Conservation (phyloP, 805 yeast species). For the Pichia heedii region DNA sequence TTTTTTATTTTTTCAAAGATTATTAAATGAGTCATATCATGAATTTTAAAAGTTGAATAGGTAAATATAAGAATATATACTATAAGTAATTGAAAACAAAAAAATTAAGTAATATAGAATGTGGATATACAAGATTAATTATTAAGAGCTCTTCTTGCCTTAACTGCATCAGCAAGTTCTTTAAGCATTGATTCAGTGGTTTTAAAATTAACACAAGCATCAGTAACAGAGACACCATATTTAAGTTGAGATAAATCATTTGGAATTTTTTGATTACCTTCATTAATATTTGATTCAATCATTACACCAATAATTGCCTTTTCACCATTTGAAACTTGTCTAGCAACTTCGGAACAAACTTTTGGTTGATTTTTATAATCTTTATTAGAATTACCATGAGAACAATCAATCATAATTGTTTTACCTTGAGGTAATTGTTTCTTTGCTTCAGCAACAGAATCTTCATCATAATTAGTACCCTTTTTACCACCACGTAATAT, state of each 20-base stretch:
- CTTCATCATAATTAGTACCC: constrained; percentile 87
- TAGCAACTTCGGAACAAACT: constrained; percentile 76
- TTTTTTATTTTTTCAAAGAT: no score
- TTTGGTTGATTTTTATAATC: constrained; percentile 92
- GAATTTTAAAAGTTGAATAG: no score
- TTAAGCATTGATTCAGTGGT: constrained; percentile 74
- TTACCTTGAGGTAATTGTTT: constrained; percentile 39
- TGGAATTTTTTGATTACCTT: constrained; percentile 84
- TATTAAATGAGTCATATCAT: no score
- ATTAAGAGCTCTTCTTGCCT: constrained; percentile 53
- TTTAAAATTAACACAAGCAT: constrained; percentile 92
- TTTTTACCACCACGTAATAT: constrained; percentile 93
- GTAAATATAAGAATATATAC: no score
- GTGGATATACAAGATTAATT: neutral
- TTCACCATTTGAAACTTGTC: constrained; percentile 78
- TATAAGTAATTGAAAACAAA: no score
- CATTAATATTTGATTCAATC: constrained; percentile 90
- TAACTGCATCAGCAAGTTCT: constrained; percentile 75
- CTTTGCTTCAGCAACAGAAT: constrained; percentile 69
- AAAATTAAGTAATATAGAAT: neutral
- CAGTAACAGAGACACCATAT: constrained; percentile 95
- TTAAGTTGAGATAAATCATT: constrained; percentile 50
- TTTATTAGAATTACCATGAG: constrained; percentile 94
- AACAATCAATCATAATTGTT: constrained; percentile 89
- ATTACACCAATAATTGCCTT: constrained; percentile 78